phyloP scores from a whole-genome alignment of 441 rosid species.

The Populus hybrid region DNA sequence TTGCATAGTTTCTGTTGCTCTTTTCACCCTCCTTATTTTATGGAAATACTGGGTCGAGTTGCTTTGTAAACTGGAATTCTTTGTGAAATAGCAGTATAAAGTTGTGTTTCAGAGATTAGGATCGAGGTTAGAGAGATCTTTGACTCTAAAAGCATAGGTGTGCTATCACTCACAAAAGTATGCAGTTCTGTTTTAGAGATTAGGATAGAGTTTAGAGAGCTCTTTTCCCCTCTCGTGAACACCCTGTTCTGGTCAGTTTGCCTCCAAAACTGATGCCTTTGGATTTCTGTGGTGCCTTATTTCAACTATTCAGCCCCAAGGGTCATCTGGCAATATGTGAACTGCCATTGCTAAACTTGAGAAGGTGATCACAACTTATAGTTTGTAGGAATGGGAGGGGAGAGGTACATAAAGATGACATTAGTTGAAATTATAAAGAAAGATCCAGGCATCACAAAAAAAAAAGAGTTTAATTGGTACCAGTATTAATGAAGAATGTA shows the following conservation, averaged over 20 bases:
- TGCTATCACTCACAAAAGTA: neutral
- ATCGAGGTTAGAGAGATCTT: neutral
- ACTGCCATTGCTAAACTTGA: neutral
- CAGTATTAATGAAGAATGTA: neutral
- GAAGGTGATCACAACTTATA: neutral
- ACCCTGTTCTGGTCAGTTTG: neutral
- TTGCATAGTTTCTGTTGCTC: neutral
- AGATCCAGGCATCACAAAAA: neutral
- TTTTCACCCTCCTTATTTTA: neutral
- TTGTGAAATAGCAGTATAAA: neutral
- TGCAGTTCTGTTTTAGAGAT: neutral
- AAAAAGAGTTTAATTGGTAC: neutral
- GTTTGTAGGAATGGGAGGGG: neutral
- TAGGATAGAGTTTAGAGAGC: neutral
- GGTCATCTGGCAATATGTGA: neutral
- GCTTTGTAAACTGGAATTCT: neutral
- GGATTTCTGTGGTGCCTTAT: neutral
- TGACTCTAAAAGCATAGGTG: neutral
- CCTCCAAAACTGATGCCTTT: neutral
- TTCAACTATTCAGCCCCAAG: neutral
- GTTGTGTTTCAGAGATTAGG: neutral
- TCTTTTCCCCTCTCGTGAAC: neutral
- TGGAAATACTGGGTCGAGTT: neutral
- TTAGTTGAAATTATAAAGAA: neutral
- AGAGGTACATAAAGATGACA: neutral